Base-by-base conservation (phyloP, 2,329 filamentous ascomycete genomes). In the Aschersonia sp. region DNA sequence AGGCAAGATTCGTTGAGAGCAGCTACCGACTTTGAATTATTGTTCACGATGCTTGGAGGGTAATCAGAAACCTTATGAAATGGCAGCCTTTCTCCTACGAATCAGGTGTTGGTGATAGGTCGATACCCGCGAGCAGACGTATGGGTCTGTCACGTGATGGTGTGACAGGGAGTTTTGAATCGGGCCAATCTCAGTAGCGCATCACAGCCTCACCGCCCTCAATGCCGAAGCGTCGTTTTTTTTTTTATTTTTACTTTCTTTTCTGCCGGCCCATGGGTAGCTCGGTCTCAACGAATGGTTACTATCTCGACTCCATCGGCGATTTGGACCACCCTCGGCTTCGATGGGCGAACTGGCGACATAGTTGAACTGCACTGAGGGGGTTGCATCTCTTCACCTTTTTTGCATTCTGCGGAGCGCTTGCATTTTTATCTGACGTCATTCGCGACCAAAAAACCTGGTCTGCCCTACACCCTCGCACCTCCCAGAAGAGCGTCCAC, bases 41-140 rank as follows among this genome's bases (percentile, higher is more conserved):
- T 22, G 39, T 9, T 48, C 50, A 53, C 45, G 53, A 52, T 54
- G 57, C 57, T 39, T 58, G 55, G 56, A 56, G 54, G 46, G 51
- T 48, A 47, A 48, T 48, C 45, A 53, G 49, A 53, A 49, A 59
- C 53, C 53, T 59, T 60, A 22, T 22, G 22, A 22, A 22, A 22
- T 22, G 22, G 22, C 22, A 22, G 22, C 22, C 22, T 22, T 22
- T 4, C 22, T 22, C 22, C 22, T 22, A 22, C 22, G 22, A 22
- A 2, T 22, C 22, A 22, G 22, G 22, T 22, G 22, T 22, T 22
- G 22, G 22, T 22, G 22, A 22, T 22, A 22, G 22, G 22, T 22
- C 22, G 22, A 22, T 22, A 22, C 22, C 22, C 22, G 35, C 12
- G 35, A 12, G 8, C 8, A 44, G 32, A 29, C 45, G n/a, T 10